Evolutionary conservation across 176 grass and related monocot species (phyloP), one percentile per base, ranked within the genome.

Genomic region (Olyra latifolia): DNA sequence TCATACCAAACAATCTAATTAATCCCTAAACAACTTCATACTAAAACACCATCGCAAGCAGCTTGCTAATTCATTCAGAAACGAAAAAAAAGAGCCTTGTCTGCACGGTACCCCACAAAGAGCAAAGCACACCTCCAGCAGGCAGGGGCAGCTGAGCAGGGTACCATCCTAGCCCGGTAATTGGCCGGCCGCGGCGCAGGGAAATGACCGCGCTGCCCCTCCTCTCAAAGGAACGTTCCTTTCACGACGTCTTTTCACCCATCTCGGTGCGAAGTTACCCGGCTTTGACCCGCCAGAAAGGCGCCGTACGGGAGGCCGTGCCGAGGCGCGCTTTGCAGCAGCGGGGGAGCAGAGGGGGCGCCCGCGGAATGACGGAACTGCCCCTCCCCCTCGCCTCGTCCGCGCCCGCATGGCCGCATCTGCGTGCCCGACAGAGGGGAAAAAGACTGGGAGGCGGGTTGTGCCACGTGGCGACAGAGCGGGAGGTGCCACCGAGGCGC

Each of bases 401-500:
- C 62, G 23, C 62, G 41, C 25, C 62, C 66, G 19, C 46, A 52
- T 27, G 45, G 24, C 68, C 24, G 15, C 45, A 50, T 28, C n/a
- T n/a, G n/a, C n/a, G n/a, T n/a, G n/a, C n/a, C n/a, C n/a, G n/a
- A n/a, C n/a, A n/a, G n/a, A n/a, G 5, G 38, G 19, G 19, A 8
- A 19, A 50, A 74, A 22, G 24, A 43, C 13, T 14, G 20, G 39
- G n/a, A 7, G 4, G 39, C 11, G 38, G 10, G 14, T 1, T 54
- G 81, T 54, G 81, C 45, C 81, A 75, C 81, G 10, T 83, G 70
- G 69, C 68, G 2, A 71, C 16, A 17, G 57, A 13, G 32, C 14
- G 55, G 17, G 29, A 39, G 69, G 56, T 30, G 78, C 66, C 69
- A 82, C 44, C 56, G 44, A 41, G 16, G 44, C 48, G 38, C 38